Conservation (phyloP, 768 basidiomycete species). For the Hygrocybe punicea region DNA sequence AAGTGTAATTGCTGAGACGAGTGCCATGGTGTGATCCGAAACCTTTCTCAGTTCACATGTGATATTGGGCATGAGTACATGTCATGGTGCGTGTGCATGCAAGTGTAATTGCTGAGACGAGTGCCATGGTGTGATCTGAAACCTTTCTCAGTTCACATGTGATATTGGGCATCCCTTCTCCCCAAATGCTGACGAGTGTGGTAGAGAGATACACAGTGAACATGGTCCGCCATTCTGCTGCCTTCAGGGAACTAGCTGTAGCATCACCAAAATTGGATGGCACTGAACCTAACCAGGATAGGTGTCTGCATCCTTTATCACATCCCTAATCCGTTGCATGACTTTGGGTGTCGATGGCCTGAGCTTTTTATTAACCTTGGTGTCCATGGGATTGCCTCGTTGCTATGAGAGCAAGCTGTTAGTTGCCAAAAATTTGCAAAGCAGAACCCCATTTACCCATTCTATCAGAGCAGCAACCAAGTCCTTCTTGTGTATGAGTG, state of each 20-base stretch:
- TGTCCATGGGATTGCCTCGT: neutral
- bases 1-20: too few species aligned
- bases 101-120: slow-evolving; percentile 24
- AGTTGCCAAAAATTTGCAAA: neutral
- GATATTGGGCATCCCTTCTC: slow-evolving; percentile 16
- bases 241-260: slow-evolving; percentile 34
- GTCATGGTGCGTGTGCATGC: slow-evolving; percentile 15
- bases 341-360: neutral
- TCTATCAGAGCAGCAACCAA: neutral
- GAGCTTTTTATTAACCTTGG: neutral
- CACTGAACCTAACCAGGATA: slow-evolving; percentile 27
- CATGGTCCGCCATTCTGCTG: slow-evolving; percentile 35
- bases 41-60: neutral
- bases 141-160: neutral
- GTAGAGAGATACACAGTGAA: slow-evolving; percentile 33
- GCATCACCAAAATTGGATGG: slow-evolving; percentile 27
- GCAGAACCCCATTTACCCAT: neutral
- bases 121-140: slow-evolving; percentile 25
- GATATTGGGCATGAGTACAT: neutral
- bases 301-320: slow-evolving; percentile 22
- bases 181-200: slow-evolving; percentile 33
- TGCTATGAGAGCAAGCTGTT: neutral
- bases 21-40: slow-evolving; percentile 24
- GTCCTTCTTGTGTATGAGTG: slow-evolving; percentile 1
- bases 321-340: slow-evolving; percentile 14